Evolutionary conservation across 2,329 filamentous ascomycete species (phyloP), one percentile per base, ranked within the genome.

Genomic region (Sordariomycetes sp.): DNA sequence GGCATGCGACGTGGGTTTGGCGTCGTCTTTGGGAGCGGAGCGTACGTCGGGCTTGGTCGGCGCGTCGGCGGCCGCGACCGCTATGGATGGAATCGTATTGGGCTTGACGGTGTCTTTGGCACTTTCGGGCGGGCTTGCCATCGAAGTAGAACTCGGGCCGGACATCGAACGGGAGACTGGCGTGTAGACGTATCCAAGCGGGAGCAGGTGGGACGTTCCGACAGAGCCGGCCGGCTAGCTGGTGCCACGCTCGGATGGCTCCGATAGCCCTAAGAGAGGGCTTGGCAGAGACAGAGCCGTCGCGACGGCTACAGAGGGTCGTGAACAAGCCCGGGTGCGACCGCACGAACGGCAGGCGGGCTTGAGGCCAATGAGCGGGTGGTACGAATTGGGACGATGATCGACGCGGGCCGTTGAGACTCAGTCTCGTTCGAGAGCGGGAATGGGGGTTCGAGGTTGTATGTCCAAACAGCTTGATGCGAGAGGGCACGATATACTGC

Each of bases 41-140:
- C 1, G n/a, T 22, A 22, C 24, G 3, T 50, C 45, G 45, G 22
- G 20, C 2, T 24, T 50, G 20, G 22, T 50, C 20, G n/a, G 45
- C n/a, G n/a, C 5, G n/a, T 13, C 7, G 45, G 39, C 17, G 42
- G 25, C 34, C 6, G 39, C 54, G 54, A 51, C 34, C 42, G 20
- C 17, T 17, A 28, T n/a, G 20, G 28, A 17, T 50, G 12, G 24
- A 35, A 28, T 48, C 5, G 25, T 20, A n/a, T 56, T 28, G 50
- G 50, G 12, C 22, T 53, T 42, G 25, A 45, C 22, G 34, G 50
- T 50, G 20, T 57, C 50, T 45, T 52, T 45, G 34, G 35, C 36
- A 35, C 22, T 39, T 15, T 52, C 35, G 22, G 55, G 28, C 52
- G 55, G 55, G 55, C 36, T 53, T 57, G 55, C 55, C 55, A 57